Conservation (phyloP, 169 alveolate species). For the Eimeria brunetti region DNA sequence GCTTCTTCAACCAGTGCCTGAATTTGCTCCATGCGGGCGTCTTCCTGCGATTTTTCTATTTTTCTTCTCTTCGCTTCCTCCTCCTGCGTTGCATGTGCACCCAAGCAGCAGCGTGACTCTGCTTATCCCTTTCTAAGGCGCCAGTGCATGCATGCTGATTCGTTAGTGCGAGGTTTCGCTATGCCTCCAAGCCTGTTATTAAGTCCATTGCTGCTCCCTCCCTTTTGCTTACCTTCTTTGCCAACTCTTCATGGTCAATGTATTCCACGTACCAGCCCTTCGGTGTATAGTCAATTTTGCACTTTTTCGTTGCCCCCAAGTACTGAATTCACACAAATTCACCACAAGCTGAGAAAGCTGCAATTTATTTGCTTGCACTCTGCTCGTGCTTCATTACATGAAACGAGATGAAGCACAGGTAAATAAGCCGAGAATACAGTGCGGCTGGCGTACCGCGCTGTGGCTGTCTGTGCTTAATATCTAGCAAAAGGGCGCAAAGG, state of each 20-base stretch:
- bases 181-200: neutral
- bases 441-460: neutral
- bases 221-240: conserved; percentile 80
- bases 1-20: conserved; percentile 78
- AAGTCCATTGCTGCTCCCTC: neutral
- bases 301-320: conserved; percentile 94
- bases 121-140: too few relatives aligned
- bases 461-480: neutral
- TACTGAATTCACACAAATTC: conserved; percentile 82
- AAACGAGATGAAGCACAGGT: neutral
- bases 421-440: neutral
- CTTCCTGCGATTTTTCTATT: conserved; percentile 75
- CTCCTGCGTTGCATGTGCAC: conserved; percentile 46
- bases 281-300: conserved; percentile 94
- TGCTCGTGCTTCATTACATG: too few relatives aligned
- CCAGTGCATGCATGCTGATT: neutral
- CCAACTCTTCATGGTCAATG: conserved; percentile 91
- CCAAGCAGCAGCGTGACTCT: neutral
- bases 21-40: conserved; percentile 65
- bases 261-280: conserved; percentile 96
- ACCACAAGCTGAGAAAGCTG: neutral
- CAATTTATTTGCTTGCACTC: neutral
- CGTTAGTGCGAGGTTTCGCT: neutral
- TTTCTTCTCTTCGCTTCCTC: conserved; percentile 67
- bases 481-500: too few relatives aligned